A percentile compares a stretch with the other conserved stretches of the same genome.
These are phyloP conservation scores for Metschnikowia orientalis DNA, from an alignment of 805 yeast species.

Conservation along the genomic window DNA sequence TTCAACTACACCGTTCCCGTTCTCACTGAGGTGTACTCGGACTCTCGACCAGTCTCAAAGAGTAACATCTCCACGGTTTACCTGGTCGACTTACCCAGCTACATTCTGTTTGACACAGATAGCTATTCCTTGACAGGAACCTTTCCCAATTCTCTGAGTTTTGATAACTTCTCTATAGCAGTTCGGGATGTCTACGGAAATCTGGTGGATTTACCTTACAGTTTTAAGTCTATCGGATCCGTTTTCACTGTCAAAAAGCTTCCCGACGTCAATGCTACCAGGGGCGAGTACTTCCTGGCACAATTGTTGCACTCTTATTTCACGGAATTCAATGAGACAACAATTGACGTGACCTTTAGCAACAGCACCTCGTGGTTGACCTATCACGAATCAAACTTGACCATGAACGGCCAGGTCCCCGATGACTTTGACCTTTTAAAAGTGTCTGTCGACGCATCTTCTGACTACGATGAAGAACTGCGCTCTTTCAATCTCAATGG, in stretches of 20 bases:
- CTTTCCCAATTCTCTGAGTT: conserved; percentile 45
- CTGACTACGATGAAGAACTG: conserved; percentile 26
- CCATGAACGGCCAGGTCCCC: conserved; percentile 66
- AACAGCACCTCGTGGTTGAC: conserved; percentile 55
- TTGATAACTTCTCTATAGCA: conserved; percentile 48
- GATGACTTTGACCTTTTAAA: conserved; percentile 20
- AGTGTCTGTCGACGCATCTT: conserved; percentile 28
- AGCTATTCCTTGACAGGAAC: conserved; percentile 49
- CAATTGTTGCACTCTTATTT: conserved; percentile 52
- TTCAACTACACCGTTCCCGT: conserved; percentile 58
- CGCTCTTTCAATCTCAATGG: conserved; percentile 52
- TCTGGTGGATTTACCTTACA: conserved; percentile 53
- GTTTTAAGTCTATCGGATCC: conserved; percentile 48
- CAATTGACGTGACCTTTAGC: conserved; percentile 41
- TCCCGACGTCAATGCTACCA: conserved; percentile 63
- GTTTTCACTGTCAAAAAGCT: conserved; percentile 53
- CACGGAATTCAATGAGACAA: conserved; percentile 49
- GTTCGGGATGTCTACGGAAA: conserved; percentile 60
- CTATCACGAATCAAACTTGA: conserved; percentile 54
- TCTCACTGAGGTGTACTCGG: conserved; percentile 58
- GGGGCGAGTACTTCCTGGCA: conserved; percentile 56
- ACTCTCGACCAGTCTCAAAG: conserved; percentile 45
- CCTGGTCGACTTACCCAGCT: conserved; percentile 52
- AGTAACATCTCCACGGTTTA: conserved; percentile 53
- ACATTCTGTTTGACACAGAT: conserved; percentile 44